These are phyloP conservation scores for Leucocoprinus sp. DNA, from an alignment of 768 basidiomycete species.

Conservation along the genomic window DNA sequence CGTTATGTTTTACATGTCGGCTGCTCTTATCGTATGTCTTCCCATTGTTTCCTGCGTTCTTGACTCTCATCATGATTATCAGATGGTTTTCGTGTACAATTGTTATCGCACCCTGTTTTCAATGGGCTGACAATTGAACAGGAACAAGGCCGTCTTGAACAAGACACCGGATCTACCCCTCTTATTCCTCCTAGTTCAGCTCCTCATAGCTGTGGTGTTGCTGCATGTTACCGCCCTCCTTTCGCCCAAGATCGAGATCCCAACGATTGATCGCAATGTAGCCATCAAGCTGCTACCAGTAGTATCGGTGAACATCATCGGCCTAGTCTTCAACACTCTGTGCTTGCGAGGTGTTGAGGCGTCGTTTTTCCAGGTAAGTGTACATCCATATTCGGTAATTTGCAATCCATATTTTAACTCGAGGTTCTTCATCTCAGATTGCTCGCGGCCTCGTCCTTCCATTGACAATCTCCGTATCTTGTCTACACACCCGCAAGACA, in stretches of 20 bases:
- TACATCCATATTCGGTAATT: background rate
- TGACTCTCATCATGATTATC: background rate
- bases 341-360: conserved; percentile 75
- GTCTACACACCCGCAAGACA: conserved; percentile 41
- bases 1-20: conserved; percentile 70
- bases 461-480: conserved; percentile 70
- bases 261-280: conserved; percentile 39
- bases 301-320: conserved; percentile 61
- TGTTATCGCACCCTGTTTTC: background rate
- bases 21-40: conserved; percentile 60
- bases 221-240: conserved; percentile 47
- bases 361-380: conserved; percentile 65
- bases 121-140: conserved; percentile 20
- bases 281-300: conserved; percentile 57
- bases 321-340: conserved; percentile 72
- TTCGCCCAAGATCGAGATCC: conserved; percentile 46
- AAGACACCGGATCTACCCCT: conserved; percentile 59
- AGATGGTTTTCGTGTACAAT: conserved; percentile 49
- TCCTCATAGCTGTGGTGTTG: conserved; percentile 59
- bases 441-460: conserved; percentile 80
- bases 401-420: background rate
- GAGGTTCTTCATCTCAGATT: conserved; percentile 41
- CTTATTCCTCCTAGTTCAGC: conserved; percentile 58
- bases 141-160: conserved; percentile 72
- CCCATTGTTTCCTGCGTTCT: background rate